Evolutionary conservation across 495 filamentous ascomycete genomes (phyloP), one percentile per base, ranked within the genome.

Genomic region (Talaromyces adpressus): DNA sequence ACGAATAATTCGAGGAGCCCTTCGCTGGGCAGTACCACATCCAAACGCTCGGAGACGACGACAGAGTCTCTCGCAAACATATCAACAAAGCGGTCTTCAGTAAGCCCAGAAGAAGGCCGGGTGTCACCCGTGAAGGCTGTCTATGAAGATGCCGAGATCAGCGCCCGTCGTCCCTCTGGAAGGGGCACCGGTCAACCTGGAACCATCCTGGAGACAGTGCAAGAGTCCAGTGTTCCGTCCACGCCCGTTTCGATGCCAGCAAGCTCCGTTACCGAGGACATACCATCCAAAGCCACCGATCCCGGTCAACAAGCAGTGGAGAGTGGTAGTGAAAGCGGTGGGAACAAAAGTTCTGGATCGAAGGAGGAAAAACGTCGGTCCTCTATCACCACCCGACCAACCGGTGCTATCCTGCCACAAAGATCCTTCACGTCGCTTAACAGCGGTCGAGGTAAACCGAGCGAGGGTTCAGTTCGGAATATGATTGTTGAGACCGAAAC

Each of bases 401-500:
- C 69, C 41, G 64, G 67, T 56, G 67, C 72, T n/a, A 68, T 80
- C n/a, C 69, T 82, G 36, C 75, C 78, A 5, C 78, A 82, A 61
- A 73, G 75, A 52, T 84, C 81, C 0, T 73, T 74, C n/a, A 78
- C 81, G 6, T 81, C 81, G 6, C 68, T 84, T 5, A 79, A 75
- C 18, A 77, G 62, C 22, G 71, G 75, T 3, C 81, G 81, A 51
- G 77, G 83, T 36, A 85, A 91, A 76, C 79, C 83, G 32, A 71
- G 83, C 47, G 93, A 97, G 70, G 87, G 85, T 9, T 88, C 91
- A 14, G 84, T 90, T 32, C 87, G 88, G 68, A 96, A 91, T 67
- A 98, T 98, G 94, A 97, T 91, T 41, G 93, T 98, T 12, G 94
- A 98, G 76, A 98, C 94, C 4, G 94, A 98, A 77, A 95, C 92